Base-by-base conservation (phyloP, 225 moss, liverwort and hornwort species). In the Bryum argenteum region DNA sequence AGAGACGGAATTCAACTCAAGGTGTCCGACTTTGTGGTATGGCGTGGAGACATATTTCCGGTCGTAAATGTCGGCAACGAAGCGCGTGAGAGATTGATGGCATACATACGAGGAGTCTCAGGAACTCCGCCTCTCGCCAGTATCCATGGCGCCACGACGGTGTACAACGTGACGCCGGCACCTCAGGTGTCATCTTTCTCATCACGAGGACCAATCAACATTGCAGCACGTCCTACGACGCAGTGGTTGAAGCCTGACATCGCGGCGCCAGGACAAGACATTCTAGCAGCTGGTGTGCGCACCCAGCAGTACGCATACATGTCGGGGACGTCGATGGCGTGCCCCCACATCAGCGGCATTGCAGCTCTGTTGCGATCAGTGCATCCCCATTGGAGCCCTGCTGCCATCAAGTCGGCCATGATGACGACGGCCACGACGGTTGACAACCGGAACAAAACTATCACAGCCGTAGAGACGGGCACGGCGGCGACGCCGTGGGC, bases 311-410 rank as follows among this genome's bases (percentile, higher is more conserved):
- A 48, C 11, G 54, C 54, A 67, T 84, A 86, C 57, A 78, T 80
- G 54, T 82, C 69, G 0, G 75, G 82, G 7, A 91, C 80, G 0
- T 91, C 90, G 18, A 86, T 91, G 86, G 81, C 86, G 0, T 78
- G 82, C 48, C 89, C 84, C 4, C 92, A 90, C 28, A 81, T 90
- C 23, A 89, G 86, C 19, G 82, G 88, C n/a, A 74, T 89, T 2
- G 84, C 70, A 0, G 84, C 92, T 10, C 62, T 92, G 68, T 45
- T 92, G 0, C 66, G 33, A 38, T 83, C 61, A 0, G 69, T 73
- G 6, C 82, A 82, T 10, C 84, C 82, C 1, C 59, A 66, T 0
- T 90, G 86, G 89, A 92, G 69, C 72, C 88, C 84, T 0, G 1
- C 33, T 0, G 2, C 33, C 33, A 2, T 33, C 33, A 33, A 33